A percentile compares a stretch with the other conserved stretches of the same genome.
phyloP scores from a whole-genome alignment of 2,329 filamentous ascomycete genomes.

The Neonectria punicea region DNA sequence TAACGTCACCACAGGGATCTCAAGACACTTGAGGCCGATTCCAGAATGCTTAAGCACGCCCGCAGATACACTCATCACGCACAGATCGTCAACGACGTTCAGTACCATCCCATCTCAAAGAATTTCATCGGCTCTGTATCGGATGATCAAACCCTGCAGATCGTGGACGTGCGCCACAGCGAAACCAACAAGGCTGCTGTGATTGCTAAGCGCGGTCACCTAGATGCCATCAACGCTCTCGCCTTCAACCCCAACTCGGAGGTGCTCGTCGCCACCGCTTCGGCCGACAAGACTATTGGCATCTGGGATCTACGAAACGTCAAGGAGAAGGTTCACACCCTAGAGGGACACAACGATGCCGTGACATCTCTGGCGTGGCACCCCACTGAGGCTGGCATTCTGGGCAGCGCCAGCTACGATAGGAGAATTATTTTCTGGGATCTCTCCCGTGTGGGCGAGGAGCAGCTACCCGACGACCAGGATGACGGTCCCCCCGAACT shows the following conservation, averaged over 20 bases:
- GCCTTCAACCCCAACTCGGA: constrained; percentile 95
- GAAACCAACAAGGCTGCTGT: constrained; percentile 75
- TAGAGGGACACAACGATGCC: constrained; percentile 88
- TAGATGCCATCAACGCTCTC: constrained; percentile 94
- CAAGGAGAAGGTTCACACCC: constrained; percentile 87
- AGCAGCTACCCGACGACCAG: constrained; percentile 93
- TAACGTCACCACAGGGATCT: constrained; percentile 71
- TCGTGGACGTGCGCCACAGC: constrained; percentile 83
- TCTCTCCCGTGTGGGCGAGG: constrained; percentile 88
- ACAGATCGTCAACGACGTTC: constrained; percentile 95
- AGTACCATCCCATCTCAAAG: constrained; percentile 89
- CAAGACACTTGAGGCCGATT: constrained; percentile 76
- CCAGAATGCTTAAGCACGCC: constrained; percentile 75
- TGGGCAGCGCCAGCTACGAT: constrained; percentile 93
- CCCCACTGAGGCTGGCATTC: constrained; percentile 85
- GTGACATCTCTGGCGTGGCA: constrained; percentile 97
- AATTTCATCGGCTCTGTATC: constrained; percentile 92
- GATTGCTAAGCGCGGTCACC: constrained; percentile 78
- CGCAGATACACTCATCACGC: constrained; percentile 88
- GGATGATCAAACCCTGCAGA: constrained; percentile 92
- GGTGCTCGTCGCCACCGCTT: constrained; percentile 89
- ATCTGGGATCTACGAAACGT: constrained; percentile 96
- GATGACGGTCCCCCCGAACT: constrained; percentile 96
- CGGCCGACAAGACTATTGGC: constrained; percentile 93
- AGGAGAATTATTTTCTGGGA: constrained; percentile 97